Conservation (phyloP, 1,284 basidiomycete species). For the Chondrostereum purpureum region DNA sequence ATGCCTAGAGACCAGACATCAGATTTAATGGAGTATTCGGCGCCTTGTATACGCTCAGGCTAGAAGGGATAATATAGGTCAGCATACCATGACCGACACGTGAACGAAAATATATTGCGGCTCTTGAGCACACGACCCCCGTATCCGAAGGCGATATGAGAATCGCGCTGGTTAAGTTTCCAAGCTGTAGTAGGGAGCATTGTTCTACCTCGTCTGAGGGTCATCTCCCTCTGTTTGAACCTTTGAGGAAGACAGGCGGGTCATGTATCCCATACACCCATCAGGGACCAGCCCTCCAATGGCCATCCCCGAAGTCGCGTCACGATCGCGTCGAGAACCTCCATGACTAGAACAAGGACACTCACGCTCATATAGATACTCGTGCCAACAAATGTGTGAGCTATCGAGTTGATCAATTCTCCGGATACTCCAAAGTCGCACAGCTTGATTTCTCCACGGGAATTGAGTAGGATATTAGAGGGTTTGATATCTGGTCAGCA, state of each 20-base stretch:
- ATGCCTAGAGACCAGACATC: slow-evolving; percentile 98
- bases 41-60: slow-evolving; percentile 98
- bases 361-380: slow-evolving; percentile 98
- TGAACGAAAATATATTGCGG: slow-evolving; percentile 3
- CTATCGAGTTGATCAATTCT: slow-evolving; percentile 97
- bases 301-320: too few relatives aligned
- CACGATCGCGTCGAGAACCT: too few relatives aligned
- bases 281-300: too few relatives aligned
- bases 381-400: slow-evolving; percentile 97
- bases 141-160: too few relatives aligned
- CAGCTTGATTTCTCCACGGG: slow-evolving; percentile 92
- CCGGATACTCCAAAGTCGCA: slow-evolving; percentile 99
- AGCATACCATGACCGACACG: slow-evolving; percentile 9
- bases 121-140: too few relatives aligned
- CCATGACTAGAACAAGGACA: slow-evolving; percentile 22
- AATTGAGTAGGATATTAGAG: slow-evolving; percentile 94
- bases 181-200: too few relatives aligned
- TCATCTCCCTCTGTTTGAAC: too few relatives aligned
- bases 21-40: slow-evolving; percentile 94
- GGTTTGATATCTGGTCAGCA: slow-evolving; percentile 86
- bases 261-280: too few relatives aligned
- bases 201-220: too few relatives aligned
- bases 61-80: slow-evolving; percentile 25
- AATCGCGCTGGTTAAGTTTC: too few relatives aligned
- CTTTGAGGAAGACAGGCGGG: too few relatives aligned